These are phyloP conservation scores for Hygrophila difformis DNA, from an alignment of 257 asterid species.

Conservation along the genomic window DNA sequence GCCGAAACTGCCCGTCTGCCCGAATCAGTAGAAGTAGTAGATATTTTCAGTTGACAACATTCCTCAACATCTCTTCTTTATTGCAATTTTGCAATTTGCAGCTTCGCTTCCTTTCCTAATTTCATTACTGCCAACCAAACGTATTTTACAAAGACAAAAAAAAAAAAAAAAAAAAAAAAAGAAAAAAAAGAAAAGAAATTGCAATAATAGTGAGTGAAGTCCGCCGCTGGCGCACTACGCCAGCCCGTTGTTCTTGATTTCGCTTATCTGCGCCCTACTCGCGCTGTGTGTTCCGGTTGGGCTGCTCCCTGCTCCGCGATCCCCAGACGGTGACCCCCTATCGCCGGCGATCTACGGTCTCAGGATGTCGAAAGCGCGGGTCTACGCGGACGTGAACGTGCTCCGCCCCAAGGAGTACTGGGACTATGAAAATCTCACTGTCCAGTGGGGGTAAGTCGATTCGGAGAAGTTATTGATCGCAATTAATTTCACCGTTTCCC, in stretches of 20 bases:
- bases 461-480: background rate
- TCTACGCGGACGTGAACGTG: constrained; percentile 69
- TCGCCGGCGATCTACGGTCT: constrained; percentile 37
- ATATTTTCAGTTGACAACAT: too few species aligned
- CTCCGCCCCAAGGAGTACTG: constrained; percentile 80
- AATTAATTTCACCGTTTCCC: too few species aligned
- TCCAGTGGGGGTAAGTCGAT: constrained; percentile 65
- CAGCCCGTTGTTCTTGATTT: constrained; percentile 20
- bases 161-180: too few species aligned
- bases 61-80: too few species aligned
- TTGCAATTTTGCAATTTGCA: too few species aligned
- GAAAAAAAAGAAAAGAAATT: too few species aligned
- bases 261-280: constrained; percentile 29
- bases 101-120: too few species aligned
- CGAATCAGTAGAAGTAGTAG: too few species aligned
- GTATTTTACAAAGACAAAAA: too few species aligned
- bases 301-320: constrained; percentile 21
- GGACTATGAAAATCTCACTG: constrained; percentile 69
- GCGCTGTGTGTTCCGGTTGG: constrained; percentile 28
- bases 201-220: constrained; percentile 17
- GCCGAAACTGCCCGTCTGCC: too few species aligned
- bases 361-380: constrained; percentile 72
- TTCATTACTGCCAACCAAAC: too few species aligned
- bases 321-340: constrained; percentile 17
- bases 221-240: constrained; percentile 31